phyloP scores from a whole-genome alignment of 768 basidiomycete species.

The Wakefieldia striispora region DNA sequence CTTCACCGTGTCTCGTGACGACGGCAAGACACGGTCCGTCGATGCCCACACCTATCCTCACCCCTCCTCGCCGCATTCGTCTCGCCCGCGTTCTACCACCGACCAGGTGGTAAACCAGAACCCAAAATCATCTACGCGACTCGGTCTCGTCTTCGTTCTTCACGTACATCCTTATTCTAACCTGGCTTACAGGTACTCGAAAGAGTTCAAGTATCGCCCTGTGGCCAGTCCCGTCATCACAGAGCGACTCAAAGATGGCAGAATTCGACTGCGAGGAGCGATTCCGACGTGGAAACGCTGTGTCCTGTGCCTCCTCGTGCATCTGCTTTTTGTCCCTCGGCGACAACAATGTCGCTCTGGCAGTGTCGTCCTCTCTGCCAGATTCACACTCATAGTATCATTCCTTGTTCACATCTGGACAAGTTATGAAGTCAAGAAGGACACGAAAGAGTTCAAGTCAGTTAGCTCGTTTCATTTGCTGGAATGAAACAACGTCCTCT shows the following conservation, averaged over 20 bases:
- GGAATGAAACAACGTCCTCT: too few species aligned
- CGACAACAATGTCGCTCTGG: too few species aligned
- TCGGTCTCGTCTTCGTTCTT: constrained; percentile 43
- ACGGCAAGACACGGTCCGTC: too few species aligned
- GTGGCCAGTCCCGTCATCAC: constrained; percentile 84
- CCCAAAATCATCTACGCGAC: constrained; percentile 58
- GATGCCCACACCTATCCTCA: constrained; percentile 18
- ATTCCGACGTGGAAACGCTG: constrained; percentile 29
- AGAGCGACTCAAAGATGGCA: constrained; percentile 70
- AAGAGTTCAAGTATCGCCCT: constrained; percentile 77
- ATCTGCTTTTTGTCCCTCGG: too few species aligned
- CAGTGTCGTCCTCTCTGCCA: too few species aligned
- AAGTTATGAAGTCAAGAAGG: too few species aligned
- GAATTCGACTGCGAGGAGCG: constrained; percentile 66
- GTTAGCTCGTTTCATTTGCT: too few species aligned
- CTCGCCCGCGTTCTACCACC: constrained; percentile 42
- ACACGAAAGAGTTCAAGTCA: too few species aligned
- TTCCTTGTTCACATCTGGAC: too few species aligned
- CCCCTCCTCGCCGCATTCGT: constrained; percentile 42
- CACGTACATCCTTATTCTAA: neutral
- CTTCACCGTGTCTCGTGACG: too few species aligned
- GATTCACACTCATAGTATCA: too few species aligned
- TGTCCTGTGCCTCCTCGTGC: too few species aligned
- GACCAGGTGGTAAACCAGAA: constrained; percentile 22
- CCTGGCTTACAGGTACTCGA: constrained; percentile 62